Conservation (phyloP, 768 basidiomycete species). For the Xanthoconium stramineum region DNA sequence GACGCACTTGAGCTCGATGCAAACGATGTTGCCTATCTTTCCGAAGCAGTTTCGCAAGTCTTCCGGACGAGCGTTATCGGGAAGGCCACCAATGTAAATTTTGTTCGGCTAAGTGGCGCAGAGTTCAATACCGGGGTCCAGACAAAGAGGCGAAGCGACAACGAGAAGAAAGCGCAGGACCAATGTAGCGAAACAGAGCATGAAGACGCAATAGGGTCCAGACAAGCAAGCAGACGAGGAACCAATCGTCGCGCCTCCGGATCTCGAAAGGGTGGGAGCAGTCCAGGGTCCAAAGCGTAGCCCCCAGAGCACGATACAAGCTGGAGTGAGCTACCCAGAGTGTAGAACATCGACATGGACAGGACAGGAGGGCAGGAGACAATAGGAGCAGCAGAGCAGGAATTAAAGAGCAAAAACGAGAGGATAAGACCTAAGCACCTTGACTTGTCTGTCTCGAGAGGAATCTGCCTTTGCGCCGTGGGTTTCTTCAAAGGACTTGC, state of each 20-base stretch:
- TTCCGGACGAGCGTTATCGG: conserved; percentile 82
- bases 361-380: conserved; percentile 17
- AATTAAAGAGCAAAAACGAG: conserved; percentile 31
- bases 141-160: conserved; percentile 47
- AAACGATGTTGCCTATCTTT: conserved; percentile 71
- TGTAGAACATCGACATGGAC: conserved; percentile 18
- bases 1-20: conserved; percentile 81
- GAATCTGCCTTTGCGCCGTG: conserved; percentile 44
- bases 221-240: conserved; percentile 37
- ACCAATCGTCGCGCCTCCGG: conserved; percentile 28
- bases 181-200: conserved; percentile 34
- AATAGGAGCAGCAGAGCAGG: conserved; percentile 19
- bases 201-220: conserved; percentile 29
- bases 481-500: conserved; percentile 40
- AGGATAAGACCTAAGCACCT: conserved; percentile 79
- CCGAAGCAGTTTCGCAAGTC: conserved; percentile 85
- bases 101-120: conserved; percentile 85
- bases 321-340: conserved; percentile 15
- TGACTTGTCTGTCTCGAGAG: conserved; percentile 72
- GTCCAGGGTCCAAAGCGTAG: conserved; percentile 20
- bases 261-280: conserved; percentile 28
- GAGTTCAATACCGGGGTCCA: conserved; percentile 58
- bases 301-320: conserved; percentile 17
- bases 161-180: conserved; percentile 42
- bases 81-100: conserved; percentile 88